phyloP scores from a whole-genome alignment of 306 rosid species.

The Carpinus viminea region DNA sequence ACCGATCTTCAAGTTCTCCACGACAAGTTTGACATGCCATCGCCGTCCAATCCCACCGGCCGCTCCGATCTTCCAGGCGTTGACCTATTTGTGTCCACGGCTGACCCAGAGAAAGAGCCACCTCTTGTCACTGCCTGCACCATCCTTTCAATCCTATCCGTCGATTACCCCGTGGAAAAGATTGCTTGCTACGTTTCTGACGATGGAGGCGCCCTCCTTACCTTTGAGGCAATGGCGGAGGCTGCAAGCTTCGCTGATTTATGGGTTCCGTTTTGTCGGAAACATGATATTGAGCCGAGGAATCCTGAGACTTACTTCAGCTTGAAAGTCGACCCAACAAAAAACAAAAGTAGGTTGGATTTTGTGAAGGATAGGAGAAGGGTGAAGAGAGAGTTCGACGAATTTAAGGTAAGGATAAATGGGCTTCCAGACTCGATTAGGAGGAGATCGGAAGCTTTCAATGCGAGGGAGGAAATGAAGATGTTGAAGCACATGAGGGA shows the following conservation, averaged over 20 bases:
- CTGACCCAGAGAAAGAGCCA: slow-evolving; percentile 60
- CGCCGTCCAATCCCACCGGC: slow-evolving; percentile 51
- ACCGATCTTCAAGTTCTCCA: slow-evolving; percentile 46
- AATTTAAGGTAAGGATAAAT: slow-evolving; percentile 54
- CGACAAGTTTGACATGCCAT: slow-evolving; percentile 47
- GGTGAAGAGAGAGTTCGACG: slow-evolving; percentile 59
- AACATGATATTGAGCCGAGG: slow-evolving; percentile 52
- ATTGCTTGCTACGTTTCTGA: slow-evolving; percentile 50
- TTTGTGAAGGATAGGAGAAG: slow-evolving; percentile 56
- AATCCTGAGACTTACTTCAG: slow-evolving; percentile 47
- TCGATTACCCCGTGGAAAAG: slow-evolving; percentile 58
- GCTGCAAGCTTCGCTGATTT: slow-evolving; percentile 59
- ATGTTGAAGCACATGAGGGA: slow-evolving; percentile 52
- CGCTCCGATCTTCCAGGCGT: slow-evolving; percentile 50
- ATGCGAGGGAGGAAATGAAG: slow-evolving; percentile 61
- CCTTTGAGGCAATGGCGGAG: slow-evolving; percentile 62
- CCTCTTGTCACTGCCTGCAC: slow-evolving; percentile 51
- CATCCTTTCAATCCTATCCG: slow-evolving; percentile 50
- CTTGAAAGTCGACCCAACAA: slow-evolving; percentile 51
- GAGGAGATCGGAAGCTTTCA: slow-evolving; percentile 59
- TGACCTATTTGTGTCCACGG: slow-evolving; percentile 50
- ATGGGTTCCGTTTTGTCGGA: slow-evolving; percentile 61
- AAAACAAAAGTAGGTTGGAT: slow-evolving; percentile 48
- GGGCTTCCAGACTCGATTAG: slow-evolving; percentile 54
- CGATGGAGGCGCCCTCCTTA: slow-evolving; percentile 56